phyloP scores from a whole-genome alignment of 2,329 filamentous ascomycete genomes.

The Venturia effusa region DNA sequence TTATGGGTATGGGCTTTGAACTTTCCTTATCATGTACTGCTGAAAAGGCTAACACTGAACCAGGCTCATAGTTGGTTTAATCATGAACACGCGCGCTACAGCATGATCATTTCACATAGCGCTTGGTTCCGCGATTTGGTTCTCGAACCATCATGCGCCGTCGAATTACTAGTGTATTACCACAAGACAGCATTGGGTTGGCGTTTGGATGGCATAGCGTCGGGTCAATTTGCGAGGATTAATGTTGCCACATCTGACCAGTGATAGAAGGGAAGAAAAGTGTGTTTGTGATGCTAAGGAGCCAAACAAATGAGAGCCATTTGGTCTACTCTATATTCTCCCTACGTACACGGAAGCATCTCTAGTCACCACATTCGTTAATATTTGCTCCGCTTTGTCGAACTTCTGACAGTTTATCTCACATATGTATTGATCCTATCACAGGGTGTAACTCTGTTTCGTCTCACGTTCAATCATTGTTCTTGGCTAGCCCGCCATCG shows the following conservation, averaged over 20 bases:
- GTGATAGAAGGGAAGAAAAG: background rate
- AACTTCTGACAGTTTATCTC: too few species aligned
- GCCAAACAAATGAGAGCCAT: background rate
- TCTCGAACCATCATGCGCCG: background rate
- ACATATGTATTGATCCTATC: too few species aligned
- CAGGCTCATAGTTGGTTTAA: slow-evolving; percentile 84
- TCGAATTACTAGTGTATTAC: background rate
- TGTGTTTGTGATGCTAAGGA: background rate
- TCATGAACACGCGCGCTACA: slow-evolving; percentile 59
- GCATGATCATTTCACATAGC: slow-evolving; percentile 9
- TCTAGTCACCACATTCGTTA: background rate
- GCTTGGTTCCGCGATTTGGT: background rate
- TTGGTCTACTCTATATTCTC: background rate
- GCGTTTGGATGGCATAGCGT: background rate
- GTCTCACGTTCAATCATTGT: too few species aligned
- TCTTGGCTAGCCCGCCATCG: too few species aligned
- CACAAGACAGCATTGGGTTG: background rate
- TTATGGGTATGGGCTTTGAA: slow-evolving; percentile 69
- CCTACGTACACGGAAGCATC: background rate
- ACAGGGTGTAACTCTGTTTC: too few species aligned
- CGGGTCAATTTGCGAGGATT: background rate
- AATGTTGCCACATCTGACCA: background rate
- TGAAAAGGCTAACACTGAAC: slow-evolving; percentile 15
- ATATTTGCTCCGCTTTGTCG: too few species aligned
- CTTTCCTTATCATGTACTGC: background rate